A percentile compares a stretch with the other conserved stretches of the same genome.
These are phyloP conservation scores for Colletotrichum nymphaeae DNA, from an alignment of 2,329 filamentous ascomycete genomes.

Conservation along the genomic window DNA sequence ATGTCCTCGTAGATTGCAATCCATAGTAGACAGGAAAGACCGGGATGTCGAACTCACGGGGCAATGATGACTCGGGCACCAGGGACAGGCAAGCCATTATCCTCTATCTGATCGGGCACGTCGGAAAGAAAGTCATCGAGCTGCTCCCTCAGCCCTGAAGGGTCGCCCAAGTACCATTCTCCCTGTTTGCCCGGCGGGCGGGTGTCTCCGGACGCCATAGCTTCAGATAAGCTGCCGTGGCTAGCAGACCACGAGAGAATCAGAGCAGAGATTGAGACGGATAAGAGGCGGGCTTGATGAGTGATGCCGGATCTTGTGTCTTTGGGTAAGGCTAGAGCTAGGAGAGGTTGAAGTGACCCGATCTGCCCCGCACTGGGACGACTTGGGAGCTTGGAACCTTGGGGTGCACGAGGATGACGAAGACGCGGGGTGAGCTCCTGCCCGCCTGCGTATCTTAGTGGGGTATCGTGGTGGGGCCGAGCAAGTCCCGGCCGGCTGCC, in stretches of 20 bases:
- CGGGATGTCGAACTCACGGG: conserved; percentile 17
- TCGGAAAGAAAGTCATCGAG: conserved; percentile 80
- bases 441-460: background rate
- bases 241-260: no score
- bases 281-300: background rate
- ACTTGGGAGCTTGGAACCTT: background rate
- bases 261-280: background rate
- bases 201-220: background rate
- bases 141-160: conserved; percentile 70
- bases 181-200: conserved; percentile 76
- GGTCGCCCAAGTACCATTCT: conserved; percentile 83
- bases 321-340: background rate
- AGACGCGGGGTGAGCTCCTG: conserved; percentile 19
- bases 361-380: conserved; percentile 17
- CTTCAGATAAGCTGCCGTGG: background rate
- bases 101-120: conserved; percentile 75
- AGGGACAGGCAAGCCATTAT: conserved; percentile 71
- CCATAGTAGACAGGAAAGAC: no score
- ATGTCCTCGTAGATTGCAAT: no score
- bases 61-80: conserved; percentile 79
- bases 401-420: conserved; percentile 4
- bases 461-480: conserved; percentile 6
- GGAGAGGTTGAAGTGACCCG: conserved; percentile 7
- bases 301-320: background rate
- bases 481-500: background rate